Conservation (phyloP, 345 rosid species). For the Trapa incisa region DNA sequence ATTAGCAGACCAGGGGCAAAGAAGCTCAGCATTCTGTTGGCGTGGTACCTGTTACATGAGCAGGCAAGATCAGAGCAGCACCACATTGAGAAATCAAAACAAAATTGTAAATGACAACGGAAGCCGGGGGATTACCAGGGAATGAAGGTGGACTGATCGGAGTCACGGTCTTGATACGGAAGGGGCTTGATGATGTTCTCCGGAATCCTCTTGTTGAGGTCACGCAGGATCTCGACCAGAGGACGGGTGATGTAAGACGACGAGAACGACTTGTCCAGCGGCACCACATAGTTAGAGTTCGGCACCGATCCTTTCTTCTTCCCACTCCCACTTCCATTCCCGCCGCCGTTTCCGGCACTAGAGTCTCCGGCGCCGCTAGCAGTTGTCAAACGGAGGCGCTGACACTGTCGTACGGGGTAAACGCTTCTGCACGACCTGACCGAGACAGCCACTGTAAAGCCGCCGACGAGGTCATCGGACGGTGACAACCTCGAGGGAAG, state of each 20-base stretch:
- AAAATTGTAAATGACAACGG: neutral
- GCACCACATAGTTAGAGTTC: constrained; percentile 87
- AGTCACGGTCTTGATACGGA: constrained; percentile 11
- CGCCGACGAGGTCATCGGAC: constrained; percentile 6
- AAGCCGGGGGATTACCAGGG: constrained; percentile 43
- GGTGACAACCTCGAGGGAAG: neutral
- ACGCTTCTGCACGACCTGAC: constrained; percentile 3
- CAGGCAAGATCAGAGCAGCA: neutral
- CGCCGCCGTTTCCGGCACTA: neutral
- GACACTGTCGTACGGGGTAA: neutral
- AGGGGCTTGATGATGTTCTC: constrained; percentile 57
- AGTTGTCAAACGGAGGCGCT: neutral
- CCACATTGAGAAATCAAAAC: neutral
- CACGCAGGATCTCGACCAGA: constrained; percentile 86
- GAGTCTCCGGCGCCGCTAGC: neutral
- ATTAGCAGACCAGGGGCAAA: constrained; percentile 72
- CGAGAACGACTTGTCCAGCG: constrained; percentile 58
- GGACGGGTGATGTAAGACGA: constrained; percentile 72
- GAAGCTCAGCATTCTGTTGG: constrained; percentile 97
- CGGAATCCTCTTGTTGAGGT: constrained; percentile 89
- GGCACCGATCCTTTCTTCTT: constrained; percentile 51
- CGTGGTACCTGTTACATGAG: constrained; percentile 57
- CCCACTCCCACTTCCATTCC: constrained; percentile 20
- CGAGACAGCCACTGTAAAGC: neutral
- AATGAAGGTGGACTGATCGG: constrained; percentile 30